phyloP scores from a whole-genome alignment of 176 grass and related monocot genomes.

The Tuctoria greenei region DNA sequence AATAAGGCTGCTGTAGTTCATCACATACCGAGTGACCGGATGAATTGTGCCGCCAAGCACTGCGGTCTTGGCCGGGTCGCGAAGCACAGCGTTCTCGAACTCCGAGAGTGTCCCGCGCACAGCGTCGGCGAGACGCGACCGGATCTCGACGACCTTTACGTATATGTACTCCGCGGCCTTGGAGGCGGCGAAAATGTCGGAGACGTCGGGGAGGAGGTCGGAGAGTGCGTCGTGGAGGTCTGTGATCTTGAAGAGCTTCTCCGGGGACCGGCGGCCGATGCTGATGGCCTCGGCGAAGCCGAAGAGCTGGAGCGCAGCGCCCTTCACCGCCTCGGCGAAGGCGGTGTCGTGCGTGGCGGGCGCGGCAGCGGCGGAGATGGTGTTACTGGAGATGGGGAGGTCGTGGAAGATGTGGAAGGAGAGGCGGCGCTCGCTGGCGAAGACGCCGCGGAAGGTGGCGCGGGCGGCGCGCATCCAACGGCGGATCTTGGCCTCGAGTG shows the following conservation, averaged over 20 bases:
- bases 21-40: conserved; percentile 89
- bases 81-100: conserved; percentile 96
- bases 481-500: conserved; percentile 64
- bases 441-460: conserved; percentile 66
- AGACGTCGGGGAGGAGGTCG: conserved; percentile 86
- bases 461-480: conserved; percentile 69
- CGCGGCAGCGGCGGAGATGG: background rate
- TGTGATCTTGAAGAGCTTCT: conserved; percentile 96
- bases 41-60: conserved; percentile 89
- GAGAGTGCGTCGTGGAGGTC: conserved; percentile 86
- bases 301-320: conserved; percentile 81
- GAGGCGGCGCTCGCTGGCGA: conserved; percentile 71
- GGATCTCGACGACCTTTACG: conserved; percentile 79
- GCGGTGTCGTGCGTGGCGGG: conserved; percentile 54
- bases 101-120: conserved; percentile 88
- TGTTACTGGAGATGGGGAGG: conserved; percentile 36
- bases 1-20: conserved; percentile 91
- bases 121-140: conserved; percentile 77
- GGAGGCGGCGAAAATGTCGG: conserved; percentile 65
- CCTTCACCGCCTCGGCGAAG: conserved; percentile 85
- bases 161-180: conserved; percentile 78
- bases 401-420: conserved; percentile 56
- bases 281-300: conserved; percentile 94
- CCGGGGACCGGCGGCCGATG: conserved; percentile 86
- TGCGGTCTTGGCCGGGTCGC: conserved; percentile 63